These are phyloP conservation scores for Sporothrix dimorphospora DNA, from an alignment of 2,329 filamentous ascomycete genomes.

Conservation along the genomic window DNA sequence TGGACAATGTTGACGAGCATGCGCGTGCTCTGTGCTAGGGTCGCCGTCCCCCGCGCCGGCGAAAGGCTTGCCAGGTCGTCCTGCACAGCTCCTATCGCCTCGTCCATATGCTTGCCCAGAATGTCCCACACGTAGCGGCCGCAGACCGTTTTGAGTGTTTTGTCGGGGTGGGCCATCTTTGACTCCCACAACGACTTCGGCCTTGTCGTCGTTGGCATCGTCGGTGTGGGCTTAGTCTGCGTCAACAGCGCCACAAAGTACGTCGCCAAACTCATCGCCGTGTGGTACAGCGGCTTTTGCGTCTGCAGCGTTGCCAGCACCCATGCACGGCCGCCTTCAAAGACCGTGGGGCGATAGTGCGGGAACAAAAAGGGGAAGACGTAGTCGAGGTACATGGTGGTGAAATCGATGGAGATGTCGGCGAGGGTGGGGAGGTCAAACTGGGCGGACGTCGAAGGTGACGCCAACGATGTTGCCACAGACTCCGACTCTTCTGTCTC, in stretches of 20 bases:
- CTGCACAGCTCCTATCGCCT: neutral
- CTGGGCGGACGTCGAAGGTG: too few species aligned
- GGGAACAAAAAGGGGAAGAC: constrained; percentile 66
- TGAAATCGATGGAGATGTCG: neutral
- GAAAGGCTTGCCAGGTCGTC: neutral
- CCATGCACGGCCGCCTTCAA: constrained; percentile 63
- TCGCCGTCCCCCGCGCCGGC: too few species aligned
- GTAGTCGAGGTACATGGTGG: constrained; percentile 63
- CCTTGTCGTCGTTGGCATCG: neutral
- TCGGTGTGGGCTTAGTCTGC: neutral
- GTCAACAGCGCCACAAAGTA: neutral
- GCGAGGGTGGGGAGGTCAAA: neutral
- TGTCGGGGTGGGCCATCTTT: neutral
- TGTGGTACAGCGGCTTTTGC: neutral
- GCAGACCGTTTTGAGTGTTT: neutral
- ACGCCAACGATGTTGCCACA: too few species aligned
- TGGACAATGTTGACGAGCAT: neutral
- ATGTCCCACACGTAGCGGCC: neutral
- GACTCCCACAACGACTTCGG: neutral
- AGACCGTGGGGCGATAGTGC: constrained; percentile 59
- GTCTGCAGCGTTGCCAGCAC: neutral
- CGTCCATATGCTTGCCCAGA: neutral
- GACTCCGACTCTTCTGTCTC: too few species aligned
- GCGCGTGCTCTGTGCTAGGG: neutral
- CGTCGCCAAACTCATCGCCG: neutral